Evolutionary conservation across 345 rosid genomes (phyloP), one percentile per base, ranked within the genome.

Genomic region (Brassica rapa): DNA sequence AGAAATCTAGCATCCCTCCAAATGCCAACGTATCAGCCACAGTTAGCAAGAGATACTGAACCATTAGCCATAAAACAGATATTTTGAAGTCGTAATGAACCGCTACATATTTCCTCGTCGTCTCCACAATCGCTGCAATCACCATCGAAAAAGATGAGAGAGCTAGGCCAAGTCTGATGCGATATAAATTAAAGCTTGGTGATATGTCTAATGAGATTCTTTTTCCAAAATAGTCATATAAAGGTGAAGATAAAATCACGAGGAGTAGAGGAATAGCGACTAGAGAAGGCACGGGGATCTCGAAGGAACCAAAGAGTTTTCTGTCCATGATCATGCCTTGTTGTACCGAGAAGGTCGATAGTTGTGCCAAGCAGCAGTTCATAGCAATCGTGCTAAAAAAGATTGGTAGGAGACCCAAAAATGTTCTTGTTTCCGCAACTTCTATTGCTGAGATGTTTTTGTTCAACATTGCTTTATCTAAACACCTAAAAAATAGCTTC

Each of bases 1-100:
- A 88, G 66, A 90, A 90, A 80, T 87, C 90, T 0, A 86, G 86
- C 89, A 86, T 80, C 46, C 90, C 94, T 2, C 85, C 87, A 0
- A 88, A 84, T 0, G 94, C 87, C 10, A 85, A 37, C 82, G 85
- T 80, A 60, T 88, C 90, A 0, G 90, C 79, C 16, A 73, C 55
- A 11, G 84, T 89, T 5, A 87, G 80, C 71, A 86, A 35, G 6
- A 87, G 12, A 77, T 83, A 88, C 51, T 88, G 90, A 85, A 84
- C 77, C 6, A 65, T 30, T 1, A 87, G 81, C 92, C 89, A 87
- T 49, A 85, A 83, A 29, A 88, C 83, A 5, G 95, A 84, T 14
- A 87, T 19, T 56, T 24, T 73, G 10, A 5, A 69, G 35, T 64
- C 32, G 3, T 76, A 23, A 0, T 66, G 61, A 32, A 35, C 35